Evolutionary conservation across 768 basidiomycete species (phyloP).

Genomic region (Podaxis sp.): DNA sequence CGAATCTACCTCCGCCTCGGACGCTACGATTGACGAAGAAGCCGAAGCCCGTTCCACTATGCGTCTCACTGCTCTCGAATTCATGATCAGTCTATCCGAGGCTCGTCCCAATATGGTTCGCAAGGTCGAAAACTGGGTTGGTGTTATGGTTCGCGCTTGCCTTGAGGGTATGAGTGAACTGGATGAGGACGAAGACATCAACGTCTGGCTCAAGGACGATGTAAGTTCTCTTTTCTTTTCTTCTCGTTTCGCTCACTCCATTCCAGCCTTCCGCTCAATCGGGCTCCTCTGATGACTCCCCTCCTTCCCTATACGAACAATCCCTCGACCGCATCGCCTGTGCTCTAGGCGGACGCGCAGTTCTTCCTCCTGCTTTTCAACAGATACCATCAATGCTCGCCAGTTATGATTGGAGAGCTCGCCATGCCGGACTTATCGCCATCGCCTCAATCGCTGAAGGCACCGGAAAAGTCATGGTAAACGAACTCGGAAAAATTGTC

Average conservation of each 20-base stretch:
- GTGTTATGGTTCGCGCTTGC: slow-evolving; percentile 69
- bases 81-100: slow-evolving; percentile 82
- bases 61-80: slow-evolving; percentile 73
- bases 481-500: slow-evolving; percentile 79
- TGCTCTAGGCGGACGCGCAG: slow-evolving; percentile 72
- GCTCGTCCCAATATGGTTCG: slow-evolving; percentile 69
- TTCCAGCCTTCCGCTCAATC: slow-evolving; percentile 61
- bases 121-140: slow-evolving; percentile 69
- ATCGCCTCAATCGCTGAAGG: slow-evolving; percentile 87
- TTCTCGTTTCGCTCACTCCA: slow-evolving; percentile 4
- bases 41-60: slow-evolving; percentile 71
- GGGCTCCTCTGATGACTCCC: slow-evolving; percentile 59
- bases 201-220: slow-evolving; percentile 72
- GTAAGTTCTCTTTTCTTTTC: slow-evolving; percentile 42
- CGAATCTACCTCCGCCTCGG: slow-evolving; percentile 30
- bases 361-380: slow-evolving; percentile 79
- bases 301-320: slow-evolving; percentile 80
- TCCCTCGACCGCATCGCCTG: slow-evolving; percentile 79
- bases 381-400: slow-evolving; percentile 82
- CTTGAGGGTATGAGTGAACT: slow-evolving; percentile 83
- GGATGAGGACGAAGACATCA: slow-evolving; percentile 53
- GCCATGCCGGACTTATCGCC: slow-evolving; percentile 86
- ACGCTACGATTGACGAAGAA: slow-evolving; percentile 40
- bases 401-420: slow-evolving; percentile 79
- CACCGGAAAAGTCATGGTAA: slow-evolving; percentile 77